Conservation (phyloP, 2,329 filamentous ascomycete genomes). For the Venturia nashicola region DNA sequence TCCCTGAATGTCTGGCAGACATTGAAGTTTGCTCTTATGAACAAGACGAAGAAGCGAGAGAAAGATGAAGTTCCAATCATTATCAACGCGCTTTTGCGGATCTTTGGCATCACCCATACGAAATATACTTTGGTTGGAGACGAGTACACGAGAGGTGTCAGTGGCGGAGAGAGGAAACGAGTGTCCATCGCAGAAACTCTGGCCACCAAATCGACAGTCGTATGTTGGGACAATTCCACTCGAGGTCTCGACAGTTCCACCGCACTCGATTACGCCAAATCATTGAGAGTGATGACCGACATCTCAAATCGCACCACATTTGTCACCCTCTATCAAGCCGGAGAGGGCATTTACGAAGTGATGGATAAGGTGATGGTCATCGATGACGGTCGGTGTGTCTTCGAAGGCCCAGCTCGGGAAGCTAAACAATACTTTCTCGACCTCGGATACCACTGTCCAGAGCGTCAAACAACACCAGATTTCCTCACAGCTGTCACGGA, state of each 20-base stretch:
- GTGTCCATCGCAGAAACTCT: conserved; percentile 37
- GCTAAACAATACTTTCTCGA: conserved; percentile 55
- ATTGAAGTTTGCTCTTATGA: conserved; percentile 58
- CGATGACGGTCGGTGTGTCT: conserved; percentile 32
- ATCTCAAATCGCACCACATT: conserved; percentile 48
- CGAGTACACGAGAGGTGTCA: conserved; percentile 55
- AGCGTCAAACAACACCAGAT: conserved; percentile 57
- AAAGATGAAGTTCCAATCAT: conserved; percentile 54
- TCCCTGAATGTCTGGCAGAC: conserved; percentile 67
- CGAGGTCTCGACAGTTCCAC: conserved; percentile 62
- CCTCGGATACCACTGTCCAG: conserved; percentile 54
- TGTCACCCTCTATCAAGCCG: conserved; percentile 61
- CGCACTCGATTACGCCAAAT: conserved; percentile 60
- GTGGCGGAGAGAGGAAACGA: conserved; percentile 36
- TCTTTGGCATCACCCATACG: conserved; percentile 48
- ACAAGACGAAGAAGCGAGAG: conserved; percentile 51
- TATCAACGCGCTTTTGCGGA: conserved; percentile 48
- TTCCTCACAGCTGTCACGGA: conserved; percentile 62
- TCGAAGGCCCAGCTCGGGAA: conserved; percentile 49
- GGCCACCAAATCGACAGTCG: conserved; percentile 28
- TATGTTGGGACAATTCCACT: conserved; percentile 49
- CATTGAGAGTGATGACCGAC: conserved; percentile 52
- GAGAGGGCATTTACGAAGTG: conserved; percentile 23
- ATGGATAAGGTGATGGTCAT: conserved; percentile 23
- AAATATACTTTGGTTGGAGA: conserved; percentile 64